Conservation (phyloP, 768 basidiomycete species). For the Cystobasidiopsis lactophilus region DNA sequence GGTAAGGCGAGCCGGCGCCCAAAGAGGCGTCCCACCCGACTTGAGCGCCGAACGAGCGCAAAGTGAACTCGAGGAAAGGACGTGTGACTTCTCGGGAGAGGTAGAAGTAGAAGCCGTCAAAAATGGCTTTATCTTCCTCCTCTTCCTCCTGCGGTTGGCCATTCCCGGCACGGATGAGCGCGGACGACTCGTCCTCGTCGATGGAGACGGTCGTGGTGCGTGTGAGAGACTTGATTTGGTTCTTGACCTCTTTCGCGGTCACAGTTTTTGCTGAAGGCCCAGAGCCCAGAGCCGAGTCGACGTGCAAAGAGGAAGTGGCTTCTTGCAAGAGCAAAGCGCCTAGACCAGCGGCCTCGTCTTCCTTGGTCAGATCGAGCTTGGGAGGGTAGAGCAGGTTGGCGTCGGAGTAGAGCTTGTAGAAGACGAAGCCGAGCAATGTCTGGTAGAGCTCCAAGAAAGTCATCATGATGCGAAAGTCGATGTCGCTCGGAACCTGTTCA, state of each 20-base stretch:
- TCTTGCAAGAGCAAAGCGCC: constrained; percentile 60
- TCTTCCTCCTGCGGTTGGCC: neutral
- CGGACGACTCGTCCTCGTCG: constrained; percentile 15
- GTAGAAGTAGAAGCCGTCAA: constrained; percentile 73
- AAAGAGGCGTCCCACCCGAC: constrained; percentile 64
- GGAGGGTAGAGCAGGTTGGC: constrained; percentile 85
- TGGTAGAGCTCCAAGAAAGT: constrained; percentile 97
- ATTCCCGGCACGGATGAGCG: too few species aligned
- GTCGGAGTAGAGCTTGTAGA: constrained; percentile 97
- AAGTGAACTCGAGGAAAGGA: constrained; percentile 76
- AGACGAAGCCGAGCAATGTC: constrained; percentile 78
- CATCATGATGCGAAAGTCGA: constrained; percentile 91
- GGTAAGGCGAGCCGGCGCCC: constrained; percentile 55
- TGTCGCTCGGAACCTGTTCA: constrained; percentile 65
- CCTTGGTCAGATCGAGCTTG: constrained; percentile 55
- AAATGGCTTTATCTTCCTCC: constrained; percentile 35
- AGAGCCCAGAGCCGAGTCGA: constrained; percentile 22
- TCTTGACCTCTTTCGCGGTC: constrained; percentile 37
- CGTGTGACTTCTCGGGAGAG: constrained; percentile 81
- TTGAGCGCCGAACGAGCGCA: constrained; percentile 74
- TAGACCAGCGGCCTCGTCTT: constrained; percentile 64
- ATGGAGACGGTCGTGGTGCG: neutral
- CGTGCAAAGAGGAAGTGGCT: constrained; percentile 20
- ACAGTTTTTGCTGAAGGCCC: constrained; percentile 26
- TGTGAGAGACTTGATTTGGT: constrained; percentile 22